These are phyloP conservation scores for Aphanomyces stellatus DNA, from an alignment of 352 stramenopile genomes.

Conservation along the genomic window DNA sequence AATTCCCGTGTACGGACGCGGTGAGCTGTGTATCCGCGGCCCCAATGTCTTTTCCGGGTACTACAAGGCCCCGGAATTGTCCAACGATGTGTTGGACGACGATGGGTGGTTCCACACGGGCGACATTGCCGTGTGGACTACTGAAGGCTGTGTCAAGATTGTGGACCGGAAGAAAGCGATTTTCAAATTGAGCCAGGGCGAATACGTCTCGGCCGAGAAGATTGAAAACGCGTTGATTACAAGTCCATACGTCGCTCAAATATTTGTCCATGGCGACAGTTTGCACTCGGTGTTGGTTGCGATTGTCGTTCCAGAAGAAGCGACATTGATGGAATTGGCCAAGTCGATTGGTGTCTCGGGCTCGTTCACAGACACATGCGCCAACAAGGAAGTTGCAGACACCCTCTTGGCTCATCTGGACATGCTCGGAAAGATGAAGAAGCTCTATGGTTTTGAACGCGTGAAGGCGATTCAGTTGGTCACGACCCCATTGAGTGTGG, in stretches of 20 bases:
- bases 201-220: not conserved
- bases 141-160: not conserved
- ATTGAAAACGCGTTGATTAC: not conserved
- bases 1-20: too few relatives aligned
- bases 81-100: not conserved
- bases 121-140: too few relatives aligned
- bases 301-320: not conserved
- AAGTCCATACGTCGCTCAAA: not conserved
- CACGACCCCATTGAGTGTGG: slow-evolving; percentile 75
- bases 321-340: not conserved
- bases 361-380: not conserved
- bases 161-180: not conserved
- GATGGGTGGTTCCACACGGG: too few relatives aligned
- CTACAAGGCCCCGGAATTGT: too few relatives aligned
- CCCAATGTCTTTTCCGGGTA: too few relatives aligned
- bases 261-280: not conserved
- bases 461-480: slow-evolving; percentile 84
- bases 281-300: not conserved
- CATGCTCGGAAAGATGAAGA: slow-evolving; percentile 39
- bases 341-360: not conserved
- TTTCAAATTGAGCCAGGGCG: not conserved
- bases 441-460: slow-evolving; percentile 90
- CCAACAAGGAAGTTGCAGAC: slow-evolving; percentile 26
- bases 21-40: too few relatives aligned
- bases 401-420: slow-evolving; percentile 76